phyloP scores from a whole-genome alignment of 192 early-diverging fungal species.

The Backusella macrospora region DNA sequence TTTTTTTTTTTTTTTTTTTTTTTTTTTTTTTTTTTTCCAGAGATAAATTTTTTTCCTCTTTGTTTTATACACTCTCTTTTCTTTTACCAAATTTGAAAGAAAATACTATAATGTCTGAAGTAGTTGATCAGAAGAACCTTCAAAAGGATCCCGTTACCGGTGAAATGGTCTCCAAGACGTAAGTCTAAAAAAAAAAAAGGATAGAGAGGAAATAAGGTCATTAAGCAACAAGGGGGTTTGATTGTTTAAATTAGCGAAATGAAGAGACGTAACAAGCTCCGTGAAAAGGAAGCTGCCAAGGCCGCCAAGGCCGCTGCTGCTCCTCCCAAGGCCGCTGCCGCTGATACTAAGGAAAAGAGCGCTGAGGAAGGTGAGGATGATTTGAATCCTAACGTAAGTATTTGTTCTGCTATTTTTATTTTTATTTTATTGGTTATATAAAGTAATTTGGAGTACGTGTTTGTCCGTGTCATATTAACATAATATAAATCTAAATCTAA shows the following conservation, averaged over 20 bases:
- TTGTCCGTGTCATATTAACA: too few relatives aligned
- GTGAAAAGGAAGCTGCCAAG: constrained; percentile 82
- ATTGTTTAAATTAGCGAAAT: constrained; percentile 67
- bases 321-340: constrained; percentile 44
- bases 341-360: constrained; percentile 42
- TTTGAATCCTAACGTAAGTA: constrained; percentile 81
- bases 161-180: constrained; percentile 94
- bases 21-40: too few relatives aligned
- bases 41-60: constrained; percentile 1
- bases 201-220: too few relatives aligned
- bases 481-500: neutral
- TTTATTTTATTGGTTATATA: neutral
- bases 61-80: neutral
- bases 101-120: neutral
- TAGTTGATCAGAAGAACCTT: constrained; percentile 48
- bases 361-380: constrained; percentile 80
- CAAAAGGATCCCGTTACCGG: constrained; percentile 83
- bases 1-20: too few relatives aligned
- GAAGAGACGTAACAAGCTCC: constrained; percentile 87
- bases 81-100: neutral
- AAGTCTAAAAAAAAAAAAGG: constrained; percentile 31
- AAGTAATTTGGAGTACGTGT: too few relatives aligned
- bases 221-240: neutral
- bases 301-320: constrained; percentile 61
- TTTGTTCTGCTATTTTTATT: neutral